A percentile compares a stretch with the other conserved stretches of the same genome.
Conservation (phyloP, 768 basidiomycete species). For the Macrolepiota dolichaula region DNA sequence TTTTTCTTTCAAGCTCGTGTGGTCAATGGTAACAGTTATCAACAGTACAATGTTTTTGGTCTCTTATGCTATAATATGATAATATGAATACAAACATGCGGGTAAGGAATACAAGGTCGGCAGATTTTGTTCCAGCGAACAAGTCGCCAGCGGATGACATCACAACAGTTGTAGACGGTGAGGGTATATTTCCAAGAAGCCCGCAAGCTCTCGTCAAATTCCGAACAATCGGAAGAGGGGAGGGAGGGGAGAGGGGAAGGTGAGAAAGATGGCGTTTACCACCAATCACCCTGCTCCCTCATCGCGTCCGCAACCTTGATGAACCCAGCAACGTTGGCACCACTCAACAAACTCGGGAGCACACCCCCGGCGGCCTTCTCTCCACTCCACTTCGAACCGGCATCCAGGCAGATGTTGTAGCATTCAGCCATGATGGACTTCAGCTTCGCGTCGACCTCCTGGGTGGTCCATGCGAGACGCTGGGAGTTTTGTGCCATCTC, state of each 20-base stretch:
- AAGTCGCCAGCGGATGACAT: background rate
- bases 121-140: background rate
- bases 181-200: background rate
- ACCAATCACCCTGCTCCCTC: constrained; percentile 75
- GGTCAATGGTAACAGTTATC: background rate
- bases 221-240: background rate
- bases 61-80: background rate
- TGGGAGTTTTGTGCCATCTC: constrained; percentile 82
- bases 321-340: constrained; percentile 74
- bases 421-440: constrained; percentile 69
- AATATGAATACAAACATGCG: background rate
- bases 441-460: constrained; percentile 66
- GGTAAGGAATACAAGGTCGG: background rate
- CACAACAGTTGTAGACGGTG: background rate
- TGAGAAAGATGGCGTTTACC: constrained; percentile 37
- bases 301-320: constrained; percentile 72
- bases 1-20: background rate
- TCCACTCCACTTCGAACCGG: constrained; percentile 55
- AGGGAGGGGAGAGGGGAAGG: background rate
- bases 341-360: constrained; percentile 52
- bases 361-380: constrained; percentile 33
- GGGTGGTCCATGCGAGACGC: constrained; percentile 56
- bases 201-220: background rate
- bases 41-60: background rate
- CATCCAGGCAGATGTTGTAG: constrained; percentile 56